A percentile compares a stretch with the other conserved stretches of the same genome.
Conservation (phyloP, 1,139 yeast genomes). For the Saccharomyces hybrid region DNA sequence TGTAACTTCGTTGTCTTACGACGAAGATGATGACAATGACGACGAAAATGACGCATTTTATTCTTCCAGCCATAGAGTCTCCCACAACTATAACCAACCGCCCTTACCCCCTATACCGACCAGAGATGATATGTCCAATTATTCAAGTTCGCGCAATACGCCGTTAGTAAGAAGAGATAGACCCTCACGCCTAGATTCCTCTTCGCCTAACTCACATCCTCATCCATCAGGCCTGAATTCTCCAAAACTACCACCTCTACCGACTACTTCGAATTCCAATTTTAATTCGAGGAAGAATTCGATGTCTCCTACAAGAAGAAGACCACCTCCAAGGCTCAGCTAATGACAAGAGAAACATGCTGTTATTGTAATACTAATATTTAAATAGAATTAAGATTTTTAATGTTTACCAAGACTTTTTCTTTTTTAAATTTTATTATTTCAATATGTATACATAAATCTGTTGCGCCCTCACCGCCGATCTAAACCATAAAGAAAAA, state of each 20-base stretch:
- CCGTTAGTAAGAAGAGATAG: not conserved
- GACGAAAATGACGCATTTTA: slow-evolving; percentile 5
- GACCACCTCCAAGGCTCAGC: slow-evolving; percentile 22
- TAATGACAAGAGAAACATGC: not conserved
- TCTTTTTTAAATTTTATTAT: not conserved
- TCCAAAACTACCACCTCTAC: slow-evolving; percentile 24
- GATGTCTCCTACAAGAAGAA: slow-evolving; percentile 18
- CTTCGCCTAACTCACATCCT: slow-evolving; percentile 19
- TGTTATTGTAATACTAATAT: not conserved
- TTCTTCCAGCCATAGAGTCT: not conserved
- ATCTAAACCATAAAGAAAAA: not conserved
- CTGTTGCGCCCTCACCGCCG: not conserved
- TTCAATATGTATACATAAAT: not conserved
- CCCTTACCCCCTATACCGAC: slow-evolving; percentile 29
- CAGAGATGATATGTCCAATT: not conserved
- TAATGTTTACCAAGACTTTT: not conserved
- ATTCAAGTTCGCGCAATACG: not conserved
- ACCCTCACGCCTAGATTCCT: not conserved
- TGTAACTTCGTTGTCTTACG: slow-evolving; percentile 17
- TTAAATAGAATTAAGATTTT: not conserved
- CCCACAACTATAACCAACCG: slow-evolving; percentile 15
- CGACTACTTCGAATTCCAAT: slow-evolving; percentile 6
- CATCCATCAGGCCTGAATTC: slow-evolving; percentile 16
- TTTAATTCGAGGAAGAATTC: slow-evolving; percentile 18
- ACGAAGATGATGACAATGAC: slow-evolving; percentile 8